Conservation (phyloP, 371 early-diverging fungal genomes). For the Mortierella sp. region DNA sequence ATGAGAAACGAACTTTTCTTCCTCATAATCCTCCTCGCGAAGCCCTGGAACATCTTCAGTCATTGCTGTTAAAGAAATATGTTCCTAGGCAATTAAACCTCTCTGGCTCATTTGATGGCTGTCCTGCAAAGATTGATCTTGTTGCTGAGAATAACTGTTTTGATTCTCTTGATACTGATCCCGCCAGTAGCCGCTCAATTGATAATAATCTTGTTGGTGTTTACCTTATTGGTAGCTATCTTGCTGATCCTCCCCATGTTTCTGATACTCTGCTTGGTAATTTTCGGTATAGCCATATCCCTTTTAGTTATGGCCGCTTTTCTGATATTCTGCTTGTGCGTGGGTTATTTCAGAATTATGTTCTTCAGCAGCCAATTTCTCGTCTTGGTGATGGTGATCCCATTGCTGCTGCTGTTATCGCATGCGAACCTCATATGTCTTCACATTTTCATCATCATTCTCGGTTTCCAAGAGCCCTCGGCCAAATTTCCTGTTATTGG, state of each 20-base stretch:
- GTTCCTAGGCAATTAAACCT: constrained; percentile 24
- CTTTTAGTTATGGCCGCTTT: constrained; percentile 14
- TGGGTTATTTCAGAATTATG: not conserved
- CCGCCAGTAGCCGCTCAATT: constrained; percentile 14
- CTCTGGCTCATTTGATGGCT: constrained; percentile 38
- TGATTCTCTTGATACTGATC: constrained; percentile 14
- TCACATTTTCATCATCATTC: too few relatives aligned
- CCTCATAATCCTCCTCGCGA: constrained; percentile 32
- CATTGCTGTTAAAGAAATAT: not conserved
- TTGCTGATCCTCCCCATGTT: constrained; percentile 25
- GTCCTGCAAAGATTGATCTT: not conserved
- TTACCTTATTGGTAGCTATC: constrained; percentile 20
- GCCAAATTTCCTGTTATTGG: too few relatives aligned
- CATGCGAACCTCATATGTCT: too few relatives aligned
- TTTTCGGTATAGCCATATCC: not conserved
- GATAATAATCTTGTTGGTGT: constrained; percentile 26
- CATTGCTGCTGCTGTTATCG: constrained; percentile 10
- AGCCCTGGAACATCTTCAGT: constrained; percentile 12
- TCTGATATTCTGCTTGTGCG: constrained; percentile 18
- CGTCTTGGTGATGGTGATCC: constrained; percentile 20
- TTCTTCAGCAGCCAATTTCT: too few relatives aligned
- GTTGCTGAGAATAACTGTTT: constrained; percentile 19
- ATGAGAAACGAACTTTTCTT: constrained; percentile 44
- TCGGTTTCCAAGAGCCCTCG: too few relatives aligned
- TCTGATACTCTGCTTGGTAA: constrained; percentile 26